These are phyloP conservation scores for Aspergillus coremiiformis DNA, from an alignment of 495 filamentous ascomycete genomes.

Conservation along the genomic window DNA sequence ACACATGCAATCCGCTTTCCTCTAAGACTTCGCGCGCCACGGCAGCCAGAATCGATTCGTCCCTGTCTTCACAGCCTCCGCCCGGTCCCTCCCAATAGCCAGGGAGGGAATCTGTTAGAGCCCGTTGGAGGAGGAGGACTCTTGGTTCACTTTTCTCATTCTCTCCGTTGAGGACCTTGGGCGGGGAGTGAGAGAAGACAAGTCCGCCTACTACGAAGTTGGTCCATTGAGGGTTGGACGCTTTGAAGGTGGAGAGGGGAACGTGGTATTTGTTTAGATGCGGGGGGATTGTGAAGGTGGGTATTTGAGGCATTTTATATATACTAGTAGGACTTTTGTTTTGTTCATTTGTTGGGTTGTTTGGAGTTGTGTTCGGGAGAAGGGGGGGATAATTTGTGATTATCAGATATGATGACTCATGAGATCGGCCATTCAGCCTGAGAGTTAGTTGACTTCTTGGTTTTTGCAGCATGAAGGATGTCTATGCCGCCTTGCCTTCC, in stretches of 20 bases:
- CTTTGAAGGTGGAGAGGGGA: constrained; percentile 27
- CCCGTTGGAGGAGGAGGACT: constrained; percentile 49
- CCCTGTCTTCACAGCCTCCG: constrained; percentile 38
- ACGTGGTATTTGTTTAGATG: constrained; percentile 33
- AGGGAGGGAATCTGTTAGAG: constrained; percentile 36
- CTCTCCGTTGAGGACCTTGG: not conserved
- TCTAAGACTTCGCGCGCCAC: constrained; percentile 51
- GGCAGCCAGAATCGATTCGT: constrained; percentile 43
- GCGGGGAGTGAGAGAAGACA: constrained; percentile 29
- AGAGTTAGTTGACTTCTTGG: too few species aligned
- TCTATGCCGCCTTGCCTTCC: too few species aligned
- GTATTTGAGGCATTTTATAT: constrained; percentile 1
- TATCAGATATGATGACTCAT: too few species aligned
- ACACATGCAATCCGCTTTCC: constrained; percentile 50
- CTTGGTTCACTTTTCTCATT: not conserved
- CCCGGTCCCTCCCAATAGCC: constrained; percentile 54
- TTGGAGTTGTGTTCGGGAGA: too few species aligned
- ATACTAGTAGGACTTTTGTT: too few species aligned
- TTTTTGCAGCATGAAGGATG: too few species aligned
- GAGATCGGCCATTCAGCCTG: too few species aligned
- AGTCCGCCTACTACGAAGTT: constrained; percentile 33
- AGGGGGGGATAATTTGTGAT: too few species aligned
- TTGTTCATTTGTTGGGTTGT: too few species aligned
- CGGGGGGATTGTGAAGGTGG: constrained; percentile 28
- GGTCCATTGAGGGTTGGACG: constrained; percentile 27